Conservation (phyloP, 306 rosid species). For the Canavalia ensiformis region DNA sequence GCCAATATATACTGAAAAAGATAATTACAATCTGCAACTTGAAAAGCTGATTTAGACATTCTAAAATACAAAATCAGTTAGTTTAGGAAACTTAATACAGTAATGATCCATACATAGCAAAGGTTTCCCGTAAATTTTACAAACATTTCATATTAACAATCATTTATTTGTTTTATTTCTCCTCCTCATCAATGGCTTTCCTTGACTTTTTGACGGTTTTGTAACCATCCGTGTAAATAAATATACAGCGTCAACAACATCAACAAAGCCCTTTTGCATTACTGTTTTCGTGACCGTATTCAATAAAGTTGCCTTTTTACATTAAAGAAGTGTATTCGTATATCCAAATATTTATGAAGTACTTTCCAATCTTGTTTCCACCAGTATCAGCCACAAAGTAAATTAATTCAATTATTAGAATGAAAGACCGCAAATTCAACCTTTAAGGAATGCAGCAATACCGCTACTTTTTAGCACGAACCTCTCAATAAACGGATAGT, state of each 20-base stretch:
- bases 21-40: constrained; percentile 40
- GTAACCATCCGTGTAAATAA: too few species aligned
- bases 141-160: not conserved
- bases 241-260: not conserved
- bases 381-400: not conserved
- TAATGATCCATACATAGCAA: not conserved
- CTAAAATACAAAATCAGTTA: not conserved
- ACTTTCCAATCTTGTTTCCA: not conserved
- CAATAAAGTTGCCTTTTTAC: not conserved
- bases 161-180: not conserved
- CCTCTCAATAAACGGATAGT: not conserved
- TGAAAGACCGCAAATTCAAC: not conserved
- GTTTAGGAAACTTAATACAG: constrained; percentile 21
- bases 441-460: not conserved
- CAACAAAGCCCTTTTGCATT: not conserved
- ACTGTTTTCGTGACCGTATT: not conserved
- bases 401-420: not conserved
- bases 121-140: not conserved
- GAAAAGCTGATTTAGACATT: constrained; percentile 44
- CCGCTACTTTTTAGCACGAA: not conserved
- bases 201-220: too few species aligned
- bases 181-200: not conserved
- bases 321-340: not conserved
- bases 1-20: constrained; percentile 33
- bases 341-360: not conserved